These are phyloP conservation scores for Phaeosphaeria sp. DNA, from an alignment of 2,329 filamentous ascomycete genomes.

Conservation along the genomic window DNA sequence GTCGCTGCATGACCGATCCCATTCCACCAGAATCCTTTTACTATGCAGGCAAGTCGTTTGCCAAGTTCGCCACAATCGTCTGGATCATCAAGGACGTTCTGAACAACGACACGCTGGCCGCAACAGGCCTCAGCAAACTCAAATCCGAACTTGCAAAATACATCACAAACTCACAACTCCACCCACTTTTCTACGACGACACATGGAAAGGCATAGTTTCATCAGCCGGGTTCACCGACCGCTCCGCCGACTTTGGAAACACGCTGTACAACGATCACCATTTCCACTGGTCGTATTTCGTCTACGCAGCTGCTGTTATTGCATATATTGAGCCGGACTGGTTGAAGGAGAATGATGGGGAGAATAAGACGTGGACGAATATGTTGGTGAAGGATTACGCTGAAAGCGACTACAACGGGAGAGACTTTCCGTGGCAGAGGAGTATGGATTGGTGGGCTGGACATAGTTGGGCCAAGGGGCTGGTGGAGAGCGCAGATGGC, in stretches of 20 bases:
- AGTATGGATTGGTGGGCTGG: constrained; percentile 94
- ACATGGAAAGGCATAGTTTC: constrained; percentile 84
- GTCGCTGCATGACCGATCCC: constrained; percentile 75
- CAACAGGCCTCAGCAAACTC: constrained; percentile 57
- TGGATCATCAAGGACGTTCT: constrained; percentile 62
- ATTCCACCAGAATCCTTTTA: constrained; percentile 87
- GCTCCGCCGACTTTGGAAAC: constrained; percentile 82
- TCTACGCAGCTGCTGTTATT: constrained; percentile 84
- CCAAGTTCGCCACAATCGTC: constrained; percentile 52
- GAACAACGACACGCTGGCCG: constrained; percentile 58
- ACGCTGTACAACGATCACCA: constrained; percentile 77
- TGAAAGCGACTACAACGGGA: constrained; percentile 73
- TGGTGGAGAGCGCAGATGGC: constrained; percentile 73
- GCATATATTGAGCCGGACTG: constrained; percentile 78
- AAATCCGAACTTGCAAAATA: constrained; percentile 57
- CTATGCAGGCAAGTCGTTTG: constrained; percentile 73
- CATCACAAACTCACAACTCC: constrained; percentile 52
- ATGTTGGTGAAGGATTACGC: constrained; percentile 82
- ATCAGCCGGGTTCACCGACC: constrained; percentile 74
- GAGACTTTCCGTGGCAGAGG: constrained; percentile 76
- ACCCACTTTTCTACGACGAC: constrained; percentile 62
- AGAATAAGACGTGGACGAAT: constrained; percentile 82
- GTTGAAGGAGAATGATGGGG: constrained; percentile 57
- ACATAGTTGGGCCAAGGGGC: constrained; percentile 88
- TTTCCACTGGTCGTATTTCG: constrained; percentile 80